Percentiles rank a stretch among this genome's conserved stretches.
phyloP scores from a whole-genome alignment of 108 stramenopile genomes.

The Cyclostephanos tholiformis region DNA sequence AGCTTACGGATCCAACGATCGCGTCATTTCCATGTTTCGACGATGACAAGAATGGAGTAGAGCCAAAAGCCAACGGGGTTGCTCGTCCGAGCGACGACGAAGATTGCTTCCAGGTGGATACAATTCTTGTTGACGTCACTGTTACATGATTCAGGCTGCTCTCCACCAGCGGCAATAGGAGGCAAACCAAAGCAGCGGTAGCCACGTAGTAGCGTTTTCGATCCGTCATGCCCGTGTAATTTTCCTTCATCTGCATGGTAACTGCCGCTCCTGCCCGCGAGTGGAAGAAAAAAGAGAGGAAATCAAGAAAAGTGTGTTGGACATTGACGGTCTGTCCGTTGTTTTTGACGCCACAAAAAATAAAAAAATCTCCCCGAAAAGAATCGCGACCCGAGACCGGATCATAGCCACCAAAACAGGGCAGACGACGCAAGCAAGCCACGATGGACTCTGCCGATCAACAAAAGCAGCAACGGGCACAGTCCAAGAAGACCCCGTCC shows the following conservation, averaged over 20 bases:
- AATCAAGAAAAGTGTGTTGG: too few relatives aligned
- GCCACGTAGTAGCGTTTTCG: neutral
- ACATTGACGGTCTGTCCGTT: slow-evolving; percentile 14
- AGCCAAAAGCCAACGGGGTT: neutral
- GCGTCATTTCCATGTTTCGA: neutral
- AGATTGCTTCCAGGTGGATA: slow-evolving; percentile 4
- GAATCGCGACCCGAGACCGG: slow-evolving; percentile 3
- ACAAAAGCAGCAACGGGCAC: neutral
- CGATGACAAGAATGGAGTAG: slow-evolving; percentile 3
- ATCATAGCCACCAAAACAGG: neutral
- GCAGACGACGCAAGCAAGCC: neutral
- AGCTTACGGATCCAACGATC: neutral
- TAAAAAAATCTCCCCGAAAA: neutral
- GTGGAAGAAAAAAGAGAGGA: neutral
- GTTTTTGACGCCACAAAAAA: neutral
- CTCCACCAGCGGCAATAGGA: neutral
- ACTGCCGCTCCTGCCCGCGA: neutral
- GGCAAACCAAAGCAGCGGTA: neutral
- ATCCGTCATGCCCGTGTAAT: neutral
- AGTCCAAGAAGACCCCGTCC: slow-evolving; percentile 30
- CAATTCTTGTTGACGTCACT: neutral
- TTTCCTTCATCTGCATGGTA: slow-evolving; percentile 3
- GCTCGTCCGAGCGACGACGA: neutral
- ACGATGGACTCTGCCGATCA: slow-evolving; percentile 17
- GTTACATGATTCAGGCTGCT: neutral